A percentile compares a stretch with the other conserved stretches of the same genome.
phyloP scores from a whole-genome alignment of 176 grass and related monocot genomes.

The Rhynchospora breviuscula region DNA sequence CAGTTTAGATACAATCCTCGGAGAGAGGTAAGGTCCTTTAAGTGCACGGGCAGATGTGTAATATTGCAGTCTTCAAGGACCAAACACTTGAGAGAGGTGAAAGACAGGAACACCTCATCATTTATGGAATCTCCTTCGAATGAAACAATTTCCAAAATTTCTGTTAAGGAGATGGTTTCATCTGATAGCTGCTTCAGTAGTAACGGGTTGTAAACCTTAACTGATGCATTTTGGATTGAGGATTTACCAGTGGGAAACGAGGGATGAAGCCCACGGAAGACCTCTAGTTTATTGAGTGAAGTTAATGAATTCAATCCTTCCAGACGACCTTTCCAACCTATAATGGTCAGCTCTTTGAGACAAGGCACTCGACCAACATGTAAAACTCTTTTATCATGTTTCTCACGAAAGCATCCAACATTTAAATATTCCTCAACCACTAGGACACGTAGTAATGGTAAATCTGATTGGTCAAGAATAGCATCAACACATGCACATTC shows the following conservation, averaged over 20 bases:
- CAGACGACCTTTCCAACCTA: background rate
- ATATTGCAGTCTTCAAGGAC: background rate
- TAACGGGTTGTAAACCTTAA: background rate
- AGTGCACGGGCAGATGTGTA: background rate
- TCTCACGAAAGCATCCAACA: too few species aligned
- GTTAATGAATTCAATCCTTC: background rate
- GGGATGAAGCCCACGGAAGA: accelerated
- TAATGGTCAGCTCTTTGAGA: background rate
- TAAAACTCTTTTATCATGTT: background rate
- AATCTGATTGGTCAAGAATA: too few species aligned
- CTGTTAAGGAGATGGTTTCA: background rate
- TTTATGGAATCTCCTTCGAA: background rate
- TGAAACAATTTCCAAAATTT: background rate
- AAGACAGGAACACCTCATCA: background rate
- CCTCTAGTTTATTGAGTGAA: background rate
- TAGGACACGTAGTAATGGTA: too few species aligned
- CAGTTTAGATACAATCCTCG: background rate
- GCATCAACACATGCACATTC: too few species aligned
- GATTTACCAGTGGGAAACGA: background rate
- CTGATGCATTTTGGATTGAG: too few species aligned
- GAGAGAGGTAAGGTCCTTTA: background rate
- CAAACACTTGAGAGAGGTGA: background rate
- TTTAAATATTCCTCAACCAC: too few species aligned
- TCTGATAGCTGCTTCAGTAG: background rate
- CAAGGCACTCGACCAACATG: background rate